phyloP scores from a whole-genome alignment of 768 basidiomycete genomes.

The Trametes meyenii region DNA sequence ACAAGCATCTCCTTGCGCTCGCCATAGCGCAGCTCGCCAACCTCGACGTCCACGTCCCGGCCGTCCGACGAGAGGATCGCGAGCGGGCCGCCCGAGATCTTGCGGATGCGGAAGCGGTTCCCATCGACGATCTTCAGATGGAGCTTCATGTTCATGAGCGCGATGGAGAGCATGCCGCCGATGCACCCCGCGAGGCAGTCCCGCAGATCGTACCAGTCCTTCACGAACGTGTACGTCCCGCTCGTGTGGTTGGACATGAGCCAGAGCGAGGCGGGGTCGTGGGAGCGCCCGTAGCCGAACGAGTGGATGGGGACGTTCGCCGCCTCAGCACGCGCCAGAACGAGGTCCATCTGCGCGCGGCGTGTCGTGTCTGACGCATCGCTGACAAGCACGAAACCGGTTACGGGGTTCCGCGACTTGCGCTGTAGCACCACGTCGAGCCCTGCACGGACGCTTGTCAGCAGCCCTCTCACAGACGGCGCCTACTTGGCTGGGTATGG shows the following conservation, averaged over 20 bases:
- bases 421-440: conserved; percentile 95
- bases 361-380: conserved; percentile 92
- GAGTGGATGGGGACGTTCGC: conserved; percentile 97
- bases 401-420: conserved; percentile 86
- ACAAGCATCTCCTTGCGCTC: conserved; percentile 97
- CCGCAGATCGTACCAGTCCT: conserved; percentile 96
- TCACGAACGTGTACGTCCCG: conserved; percentile 97
- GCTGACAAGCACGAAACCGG: conserved; percentile 91
- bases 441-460: conserved; percentile 44
- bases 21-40: conserved; percentile 94
- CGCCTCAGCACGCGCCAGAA: conserved; percentile 94
- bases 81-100: conserved; percentile 88
- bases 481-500: conserved; percentile 29
- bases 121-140: conserved; percentile 93
- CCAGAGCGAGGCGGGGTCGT: conserved; percentile 98
- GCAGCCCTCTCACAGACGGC: not conserved
- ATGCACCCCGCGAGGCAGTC: conserved; percentile 92
- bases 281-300: conserved; percentile 94
- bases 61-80: conserved; percentile 91
- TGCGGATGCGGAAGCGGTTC: conserved; percentile 89
- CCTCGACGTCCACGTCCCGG: conserved; percentile 91
- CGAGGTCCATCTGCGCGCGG: conserved; percentile 97
- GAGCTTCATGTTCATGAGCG: conserved; percentile 88
- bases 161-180: conserved; percentile 97
- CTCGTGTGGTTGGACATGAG: conserved; percentile 98